phyloP scores from a whole-genome alignment of 164 flowering plant genomes.

The Liquidambar formosana region DNA sequence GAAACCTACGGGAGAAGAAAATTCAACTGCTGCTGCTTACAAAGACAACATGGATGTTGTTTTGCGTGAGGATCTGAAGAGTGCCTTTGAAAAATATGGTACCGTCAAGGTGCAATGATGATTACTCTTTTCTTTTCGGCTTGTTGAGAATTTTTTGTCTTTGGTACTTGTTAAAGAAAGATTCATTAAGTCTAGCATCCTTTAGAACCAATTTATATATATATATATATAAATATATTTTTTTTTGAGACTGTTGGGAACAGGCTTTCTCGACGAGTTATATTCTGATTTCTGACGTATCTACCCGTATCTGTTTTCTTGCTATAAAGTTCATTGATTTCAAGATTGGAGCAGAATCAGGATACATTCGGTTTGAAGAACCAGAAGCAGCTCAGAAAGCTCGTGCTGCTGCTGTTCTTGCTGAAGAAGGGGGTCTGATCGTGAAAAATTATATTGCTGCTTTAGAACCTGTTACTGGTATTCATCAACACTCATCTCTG shows the following conservation, averaged over 20 bases:
- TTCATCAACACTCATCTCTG: conserved; percentile 7
- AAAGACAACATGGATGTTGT: conserved; percentile 62
- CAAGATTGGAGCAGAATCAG: conserved; percentile 74
- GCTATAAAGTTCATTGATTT: conserved; percentile 73
- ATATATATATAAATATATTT: no score
- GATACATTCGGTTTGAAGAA: conserved; percentile 79
- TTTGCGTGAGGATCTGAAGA: conserved; percentile 82
- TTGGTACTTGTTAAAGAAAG: not conserved
- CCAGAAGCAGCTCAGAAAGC: conserved; percentile 86
- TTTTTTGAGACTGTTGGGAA: not conserved
- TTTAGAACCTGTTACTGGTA: conserved; percentile 85
- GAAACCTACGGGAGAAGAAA: conserved; percentile 16
- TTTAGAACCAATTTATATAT: no score
- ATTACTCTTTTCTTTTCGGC: not conserved
- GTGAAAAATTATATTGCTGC: conserved; percentile 74
- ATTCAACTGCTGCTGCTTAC: conserved; percentile 21
- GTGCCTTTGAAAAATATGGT: conserved; percentile 66
- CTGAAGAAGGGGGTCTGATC: conserved; percentile 66
- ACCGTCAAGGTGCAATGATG: conserved; percentile 59
- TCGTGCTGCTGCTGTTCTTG: conserved; percentile 85
- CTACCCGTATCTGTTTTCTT: not conserved
- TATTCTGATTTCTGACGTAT: not conserved
- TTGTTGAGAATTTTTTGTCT: not conserved
- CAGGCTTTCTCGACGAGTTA: not conserved
- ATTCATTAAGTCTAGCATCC: not conserved